A percentile compares a stretch with the other conserved stretches of the same genome.
These are phyloP conservation scores for Phoenix dactylifera DNA, from an alignment of 176 grass and related monocot genomes.

Conservation along the genomic window DNA sequence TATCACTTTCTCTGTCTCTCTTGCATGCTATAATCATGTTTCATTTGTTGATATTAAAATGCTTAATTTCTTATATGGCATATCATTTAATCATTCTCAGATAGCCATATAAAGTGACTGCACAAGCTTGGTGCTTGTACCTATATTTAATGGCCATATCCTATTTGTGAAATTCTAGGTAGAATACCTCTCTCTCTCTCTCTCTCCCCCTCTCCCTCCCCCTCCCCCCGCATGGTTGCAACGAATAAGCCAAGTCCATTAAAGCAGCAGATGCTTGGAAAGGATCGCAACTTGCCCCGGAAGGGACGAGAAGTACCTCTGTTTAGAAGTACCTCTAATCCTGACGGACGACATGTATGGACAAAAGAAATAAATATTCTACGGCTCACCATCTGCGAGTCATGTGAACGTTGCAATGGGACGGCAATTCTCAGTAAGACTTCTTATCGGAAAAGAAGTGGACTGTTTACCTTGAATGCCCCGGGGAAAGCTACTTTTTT, in stretches of 20 bases:
- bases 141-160: too few relatives aligned
- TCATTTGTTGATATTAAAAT: too few relatives aligned
- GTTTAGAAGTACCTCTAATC: too few relatives aligned
- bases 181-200: background rate
- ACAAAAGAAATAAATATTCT: background rate
- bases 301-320: background rate
- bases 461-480: too few relatives aligned
- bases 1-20: background rate
- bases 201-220: background rate
- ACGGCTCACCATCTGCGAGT: background rate
- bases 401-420: slow-evolving; percentile 5
- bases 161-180: too few relatives aligned
- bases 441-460: too few relatives aligned
- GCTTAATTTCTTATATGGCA: too few relatives aligned
- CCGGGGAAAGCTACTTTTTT: too few relatives aligned
- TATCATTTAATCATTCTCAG: too few relatives aligned
- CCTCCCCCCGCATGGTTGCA: background rate
- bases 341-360: background rate
- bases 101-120: too few relatives aligned
- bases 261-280: background rate
- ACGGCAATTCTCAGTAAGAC: too few relatives aligned
- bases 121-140: too few relatives aligned
- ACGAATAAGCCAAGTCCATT: slow-evolving; percentile 8
- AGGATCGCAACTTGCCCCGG: background rate
- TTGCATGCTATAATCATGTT: background rate